These are phyloP conservation scores for Fragilariopsis cylindrus DNA, from an alignment of 108 stramenopile genomes.

Conservation along the genomic window DNA sequence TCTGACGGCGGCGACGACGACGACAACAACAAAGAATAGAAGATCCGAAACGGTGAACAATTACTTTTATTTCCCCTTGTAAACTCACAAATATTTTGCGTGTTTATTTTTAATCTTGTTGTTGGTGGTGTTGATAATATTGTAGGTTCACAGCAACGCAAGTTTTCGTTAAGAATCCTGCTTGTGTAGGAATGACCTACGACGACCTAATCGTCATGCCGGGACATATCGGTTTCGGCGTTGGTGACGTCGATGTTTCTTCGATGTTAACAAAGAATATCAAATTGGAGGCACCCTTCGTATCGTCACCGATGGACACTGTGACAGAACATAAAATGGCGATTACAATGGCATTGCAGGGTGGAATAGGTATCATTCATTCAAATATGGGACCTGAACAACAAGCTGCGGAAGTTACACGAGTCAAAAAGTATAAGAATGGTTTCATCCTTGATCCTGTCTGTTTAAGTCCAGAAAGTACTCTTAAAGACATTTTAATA, in stretches of 20 bases:
- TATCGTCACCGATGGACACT: slow-evolving; percentile 99
- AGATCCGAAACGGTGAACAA: no score
- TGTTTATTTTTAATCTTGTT: neutral
- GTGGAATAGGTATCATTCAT: slow-evolving; percentile 99
- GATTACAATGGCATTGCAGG: slow-evolving; percentile 98
- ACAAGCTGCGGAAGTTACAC: slow-evolving; percentile 90
- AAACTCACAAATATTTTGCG: no score
- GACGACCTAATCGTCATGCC: slow-evolving; percentile 99
- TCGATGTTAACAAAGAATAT: slow-evolving; percentile 91
- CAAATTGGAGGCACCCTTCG: slow-evolving; percentile 90
- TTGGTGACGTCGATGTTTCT: slow-evolving; percentile 92
- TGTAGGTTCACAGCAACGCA: slow-evolving; percentile 76
- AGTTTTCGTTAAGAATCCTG: slow-evolving; percentile 75
- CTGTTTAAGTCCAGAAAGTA: slow-evolving; percentile 90
- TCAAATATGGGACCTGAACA: slow-evolving; percentile 95
- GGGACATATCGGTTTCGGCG: slow-evolving; percentile 92
- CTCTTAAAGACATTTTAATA: slow-evolving; percentile 87
- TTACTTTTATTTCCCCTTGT: no score
- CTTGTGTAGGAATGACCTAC: slow-evolving; percentile 95
- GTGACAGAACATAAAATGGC: slow-evolving; percentile 97
- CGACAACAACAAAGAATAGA: no score
- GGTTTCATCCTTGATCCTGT: slow-evolving; percentile 99
- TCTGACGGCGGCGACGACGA: no score
- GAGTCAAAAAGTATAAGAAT: slow-evolving; percentile 98
- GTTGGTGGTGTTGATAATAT: neutral